A percentile compares a stretch with the other conserved stretches of the same genome.
Evolutionary conservation across 257 asterid species (phyloP).

Genomic region (Osmanthus fragrans): DNA sequence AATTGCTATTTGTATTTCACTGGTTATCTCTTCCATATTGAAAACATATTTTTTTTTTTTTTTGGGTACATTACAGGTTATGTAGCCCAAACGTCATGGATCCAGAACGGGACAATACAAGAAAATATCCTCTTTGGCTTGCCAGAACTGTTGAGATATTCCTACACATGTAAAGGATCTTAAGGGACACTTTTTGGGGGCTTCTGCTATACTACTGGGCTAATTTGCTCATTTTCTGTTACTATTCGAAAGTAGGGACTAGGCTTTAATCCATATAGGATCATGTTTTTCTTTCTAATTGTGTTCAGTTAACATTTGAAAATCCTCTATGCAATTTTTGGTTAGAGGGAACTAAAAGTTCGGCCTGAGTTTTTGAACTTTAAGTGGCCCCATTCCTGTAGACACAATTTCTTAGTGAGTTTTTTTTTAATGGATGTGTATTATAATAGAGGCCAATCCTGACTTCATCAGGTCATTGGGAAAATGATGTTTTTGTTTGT

Average conservation of each 20-base stretch:
- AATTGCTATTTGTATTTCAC: background rate
- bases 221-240: background rate
- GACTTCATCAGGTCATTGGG: background rate
- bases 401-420: background rate
- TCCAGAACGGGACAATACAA: slow-evolving; percentile 90
- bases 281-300: background rate
- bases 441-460: background rate
- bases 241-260: background rate
- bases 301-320: background rate
- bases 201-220: too few relatives aligned
- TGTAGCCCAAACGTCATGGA: slow-evolving; percentile 96
- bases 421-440: background rate
- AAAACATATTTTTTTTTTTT: background rate
- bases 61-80: slow-evolving; percentile 48
- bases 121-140: slow-evolving; percentile 76
- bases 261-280: background rate
- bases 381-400: background rate
- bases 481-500: background rate
- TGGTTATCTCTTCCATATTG: background rate
- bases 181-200: too few relatives aligned
- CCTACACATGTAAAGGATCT: too few relatives aligned
- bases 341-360: background rate
- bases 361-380: background rate
- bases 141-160: slow-evolving; percentile 31
- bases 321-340: background rate